A percentile compares a stretch with the other conserved stretches of the same genome.
These are phyloP conservation scores for Hypoxylon fragiforme DNA, from an alignment of 495 filamentous ascomycete species.

Conservation along the genomic window DNA sequence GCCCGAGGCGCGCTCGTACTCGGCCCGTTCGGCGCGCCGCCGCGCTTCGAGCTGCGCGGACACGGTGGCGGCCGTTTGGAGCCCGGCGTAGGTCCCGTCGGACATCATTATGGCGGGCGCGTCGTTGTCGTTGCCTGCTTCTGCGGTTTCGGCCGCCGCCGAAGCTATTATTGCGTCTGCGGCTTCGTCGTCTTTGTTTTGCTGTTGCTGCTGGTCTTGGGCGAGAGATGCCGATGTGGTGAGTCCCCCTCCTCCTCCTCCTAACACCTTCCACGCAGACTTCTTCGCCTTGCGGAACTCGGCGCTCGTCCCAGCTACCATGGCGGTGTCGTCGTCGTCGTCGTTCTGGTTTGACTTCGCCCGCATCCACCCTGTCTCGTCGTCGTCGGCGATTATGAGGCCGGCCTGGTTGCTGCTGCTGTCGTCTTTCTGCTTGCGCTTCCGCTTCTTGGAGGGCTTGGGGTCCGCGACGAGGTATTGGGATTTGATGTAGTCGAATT, in stretches of 20 bases:
- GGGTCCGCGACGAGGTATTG: conserved; percentile 85
- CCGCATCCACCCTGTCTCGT: conserved; percentile 64
- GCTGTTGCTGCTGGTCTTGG: no score
- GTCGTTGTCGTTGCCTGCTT: conserved; percentile 53
- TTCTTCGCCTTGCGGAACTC: conserved; percentile 81
- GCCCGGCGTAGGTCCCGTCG: conserved; percentile 79
- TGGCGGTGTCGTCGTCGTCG: conserved; percentile 45
- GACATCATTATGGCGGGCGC: conserved; percentile 67
- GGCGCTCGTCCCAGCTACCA: conserved; percentile 57
- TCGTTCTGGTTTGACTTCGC: conserved; percentile 49
- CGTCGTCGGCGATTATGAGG: conserved; percentile 89
- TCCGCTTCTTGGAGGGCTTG: conserved; percentile 79
- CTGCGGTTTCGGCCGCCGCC: conserved; percentile 65
- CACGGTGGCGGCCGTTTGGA: conserved; percentile 81
- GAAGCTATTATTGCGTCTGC: conserved; percentile 84
- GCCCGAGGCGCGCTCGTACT: conserved; percentile 43
- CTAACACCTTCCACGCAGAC: conserved; percentile 75
- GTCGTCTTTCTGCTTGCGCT: conserved; percentile 68
- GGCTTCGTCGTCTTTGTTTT: conserved; percentile 58
- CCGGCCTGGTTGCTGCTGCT: no score
- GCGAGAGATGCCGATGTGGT: not conserved
- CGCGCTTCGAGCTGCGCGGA: conserved; percentile 68
- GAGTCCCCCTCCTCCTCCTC: conserved; percentile 13
- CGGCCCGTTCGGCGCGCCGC: conserved; percentile 52
- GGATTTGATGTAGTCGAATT: conserved; percentile 88